Percentiles rank a stretch among this genome's conserved stretches.
Conservation (phyloP, 2,329 filamentous ascomycete genomes). For the Monilinia vaccinii-corymbosi region DNA sequence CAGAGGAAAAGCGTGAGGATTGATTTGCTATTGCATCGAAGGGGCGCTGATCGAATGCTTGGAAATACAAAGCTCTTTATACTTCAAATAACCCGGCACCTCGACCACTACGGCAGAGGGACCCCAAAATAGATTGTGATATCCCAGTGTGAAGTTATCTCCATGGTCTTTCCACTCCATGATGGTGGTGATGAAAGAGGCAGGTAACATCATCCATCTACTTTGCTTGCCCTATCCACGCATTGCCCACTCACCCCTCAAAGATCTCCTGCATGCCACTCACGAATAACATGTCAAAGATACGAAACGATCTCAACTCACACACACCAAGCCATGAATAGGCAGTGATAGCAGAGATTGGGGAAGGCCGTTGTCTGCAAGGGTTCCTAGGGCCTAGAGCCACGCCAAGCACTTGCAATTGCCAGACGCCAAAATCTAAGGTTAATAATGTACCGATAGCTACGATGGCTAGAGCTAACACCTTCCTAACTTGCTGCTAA, state of each 20-base stretch:
- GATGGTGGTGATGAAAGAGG: constrained; percentile 4
- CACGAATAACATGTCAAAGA: constrained; percentile 3
- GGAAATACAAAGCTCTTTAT: neutral
- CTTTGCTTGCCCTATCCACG: neutral
- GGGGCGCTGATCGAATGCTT: neutral
- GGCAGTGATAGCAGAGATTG: constrained; percentile 2
- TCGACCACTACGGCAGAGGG: neutral
- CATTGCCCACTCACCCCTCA: neutral
- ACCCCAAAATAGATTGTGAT: neutral
- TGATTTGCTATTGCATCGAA: neutral
- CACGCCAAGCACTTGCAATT: constrained; percentile 1
- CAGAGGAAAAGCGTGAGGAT: neutral
- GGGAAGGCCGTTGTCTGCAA: constrained; percentile 4
- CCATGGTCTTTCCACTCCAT: neutral
- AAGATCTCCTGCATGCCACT: neutral
- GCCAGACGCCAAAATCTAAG: neutral
- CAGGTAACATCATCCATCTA: constrained; percentile 4
- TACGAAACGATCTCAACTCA: neutral
- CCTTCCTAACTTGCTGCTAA: constrained; percentile 1
- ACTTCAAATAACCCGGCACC: neutral
- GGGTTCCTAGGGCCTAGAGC: neutral
- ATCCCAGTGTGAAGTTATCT: neutral
- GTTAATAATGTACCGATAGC: neutral
- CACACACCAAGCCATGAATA: neutral
- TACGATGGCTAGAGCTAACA: neutral